phyloP scores from a whole-genome alignment of 1,139 yeast genomes.

The Yamadazyma atmosphaerica region DNA sequence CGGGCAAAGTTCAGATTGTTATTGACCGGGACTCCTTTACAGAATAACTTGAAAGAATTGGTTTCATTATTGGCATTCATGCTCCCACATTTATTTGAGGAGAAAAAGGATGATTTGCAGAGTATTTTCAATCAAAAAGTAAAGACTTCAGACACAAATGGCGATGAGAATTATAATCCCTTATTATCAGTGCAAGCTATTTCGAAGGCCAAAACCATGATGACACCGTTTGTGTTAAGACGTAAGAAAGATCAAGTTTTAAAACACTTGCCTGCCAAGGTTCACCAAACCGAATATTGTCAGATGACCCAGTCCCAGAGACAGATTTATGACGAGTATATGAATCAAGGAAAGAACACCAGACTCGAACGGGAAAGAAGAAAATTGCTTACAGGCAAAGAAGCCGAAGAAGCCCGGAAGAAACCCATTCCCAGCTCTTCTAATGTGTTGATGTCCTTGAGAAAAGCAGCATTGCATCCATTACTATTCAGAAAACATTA shows the following conservation, averaged over 20 bases:
- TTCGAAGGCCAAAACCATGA: slow-evolving; percentile 91
- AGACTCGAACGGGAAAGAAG: slow-evolving; percentile 52
- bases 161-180: slow-evolving; percentile 63
- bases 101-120: slow-evolving; percentile 79
- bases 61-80: slow-evolving; percentile 89
- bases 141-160: slow-evolving; percentile 49
- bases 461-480: slow-evolving; percentile 79
- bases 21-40: slow-evolving; percentile 96
- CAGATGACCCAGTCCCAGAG: slow-evolving; percentile 59
- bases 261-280: slow-evolving; percentile 80
- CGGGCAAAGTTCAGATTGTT: slow-evolving; percentile 78
- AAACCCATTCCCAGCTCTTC: slow-evolving; percentile 41
- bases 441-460: slow-evolving; percentile 65
- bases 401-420: slow-evolving; percentile 36
- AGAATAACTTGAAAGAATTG: slow-evolving; percentile 85
- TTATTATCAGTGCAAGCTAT: slow-evolving; percentile 88
- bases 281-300: slow-evolving; percentile 64
- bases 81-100: slow-evolving; percentile 78
- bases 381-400: slow-evolving; percentile 40
- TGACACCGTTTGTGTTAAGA: slow-evolving; percentile 95
- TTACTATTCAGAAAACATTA: slow-evolving; percentile 64
- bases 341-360: slow-evolving; percentile 48
- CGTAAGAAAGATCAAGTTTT: slow-evolving; percentile 91
- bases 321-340: slow-evolving; percentile 58
- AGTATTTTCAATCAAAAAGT: slow-evolving; percentile 84